Conservation (phyloP, 177 flowering plant genomes). For the Vitis hybrid region DNA sequence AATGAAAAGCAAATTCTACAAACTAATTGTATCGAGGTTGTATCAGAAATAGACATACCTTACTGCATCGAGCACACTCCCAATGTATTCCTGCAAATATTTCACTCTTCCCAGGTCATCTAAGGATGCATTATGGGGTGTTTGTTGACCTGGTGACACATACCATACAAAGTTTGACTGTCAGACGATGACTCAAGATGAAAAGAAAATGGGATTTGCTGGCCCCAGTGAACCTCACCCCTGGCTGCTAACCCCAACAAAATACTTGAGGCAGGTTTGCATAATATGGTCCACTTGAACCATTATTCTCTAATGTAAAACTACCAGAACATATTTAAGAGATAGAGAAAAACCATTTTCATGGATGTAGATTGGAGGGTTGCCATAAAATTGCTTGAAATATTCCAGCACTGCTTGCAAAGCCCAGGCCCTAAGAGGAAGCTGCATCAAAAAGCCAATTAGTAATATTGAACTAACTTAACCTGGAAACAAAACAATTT, state of each 20-base stretch:
- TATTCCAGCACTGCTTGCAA: constrained; percentile 47
- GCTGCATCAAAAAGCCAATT: constrained; percentile 18
- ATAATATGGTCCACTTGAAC: too few relatives aligned
- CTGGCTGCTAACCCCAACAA: too few relatives aligned
- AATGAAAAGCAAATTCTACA: too few relatives aligned
- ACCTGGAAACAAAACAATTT: too few relatives aligned
- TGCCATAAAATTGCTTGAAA: constrained; percentile 60
- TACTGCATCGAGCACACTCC: constrained; percentile 39
- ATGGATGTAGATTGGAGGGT: constrained; percentile 60
- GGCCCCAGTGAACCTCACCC: neutral
- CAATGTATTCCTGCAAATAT: constrained; percentile 37
- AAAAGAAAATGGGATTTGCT: neutral
- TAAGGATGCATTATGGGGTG: constrained; percentile 24
- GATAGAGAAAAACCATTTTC: constrained; percentile 64
- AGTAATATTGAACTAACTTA: neutral
- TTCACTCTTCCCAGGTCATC: constrained; percentile 40
- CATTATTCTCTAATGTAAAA: too few relatives aligned
- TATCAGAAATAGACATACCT: constrained; percentile 25
- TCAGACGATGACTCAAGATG: neutral
- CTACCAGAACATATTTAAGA: neutral
- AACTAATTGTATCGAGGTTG: neutral
- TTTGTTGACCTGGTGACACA: constrained; percentile 25
- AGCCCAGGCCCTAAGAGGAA: constrained; percentile 33
- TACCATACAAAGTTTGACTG: neutral
- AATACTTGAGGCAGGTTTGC: too few relatives aligned